Evolutionary conservation across 352 stramenopile genomes (phyloP), one percentile per base, ranked within the genome.

Genomic region (Thraustochytrium striatum): DNA sequence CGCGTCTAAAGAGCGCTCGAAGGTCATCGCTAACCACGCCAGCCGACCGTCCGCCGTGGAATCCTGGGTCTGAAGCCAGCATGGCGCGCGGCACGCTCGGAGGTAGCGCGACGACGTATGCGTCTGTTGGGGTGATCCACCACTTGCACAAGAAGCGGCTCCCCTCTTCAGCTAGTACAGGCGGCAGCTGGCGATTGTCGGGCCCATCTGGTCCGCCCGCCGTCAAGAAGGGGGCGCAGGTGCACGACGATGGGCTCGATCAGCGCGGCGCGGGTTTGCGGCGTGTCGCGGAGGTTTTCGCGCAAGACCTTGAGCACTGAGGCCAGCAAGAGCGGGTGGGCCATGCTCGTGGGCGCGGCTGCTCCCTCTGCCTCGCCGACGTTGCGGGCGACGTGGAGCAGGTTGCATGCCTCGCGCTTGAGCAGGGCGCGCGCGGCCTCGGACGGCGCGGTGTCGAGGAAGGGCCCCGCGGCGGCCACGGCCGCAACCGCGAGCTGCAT

Each of bases 121-220:
- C 50, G 36, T 61, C 65, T 32, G 2, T 41, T 41, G 65, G 65
- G 1, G 39, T 3, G 3, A 65, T 25, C 21, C 57, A 79, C 50
- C 50, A 79, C 16, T 53, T 9, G 36, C 69, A 79, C 1, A 79
- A 21, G 50, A 79, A 79, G 50, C 69, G 50, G 69, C 69, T 79
- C 52, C 16, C 69, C 33, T 79, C 69, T 16, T 44, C 21, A 38
- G n/a, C 35, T 16, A 79, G 9, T 16, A 58, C 7, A 16, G 57
- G 25, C 30, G 19, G 69, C 35, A 50, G 7, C 11, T 73, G n/a
- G 2, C 50, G 50, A 28, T 79, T 79, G 8, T 11, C 19, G 13
- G 9, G 39, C 11, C 25, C 13, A 13, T 8, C 11, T 28, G 11
- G 8, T 1, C 47, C 13, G 3, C 32, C 11, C 53, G 36, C 57